phyloP scores from a whole-genome alignment of 305 asterid species.

The Solanum hybrid region DNA sequence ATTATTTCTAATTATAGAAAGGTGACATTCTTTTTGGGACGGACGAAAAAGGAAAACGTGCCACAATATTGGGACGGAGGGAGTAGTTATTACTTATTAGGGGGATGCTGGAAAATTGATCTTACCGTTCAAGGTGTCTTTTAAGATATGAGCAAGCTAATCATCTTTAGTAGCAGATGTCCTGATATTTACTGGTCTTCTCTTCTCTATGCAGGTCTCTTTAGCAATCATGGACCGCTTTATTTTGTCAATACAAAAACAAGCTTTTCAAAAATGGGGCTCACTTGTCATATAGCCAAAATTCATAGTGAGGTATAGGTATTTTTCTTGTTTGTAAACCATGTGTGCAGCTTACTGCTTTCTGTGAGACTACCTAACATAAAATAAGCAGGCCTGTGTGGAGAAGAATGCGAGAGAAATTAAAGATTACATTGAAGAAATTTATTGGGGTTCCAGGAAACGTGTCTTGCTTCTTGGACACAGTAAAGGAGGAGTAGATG shows the following conservation, averaged over 20 bases:
- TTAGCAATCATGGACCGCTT: conserved; percentile 97
- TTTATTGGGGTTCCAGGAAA: conserved; percentile 81
- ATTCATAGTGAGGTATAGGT: conserved; percentile 94
- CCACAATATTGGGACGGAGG: neutral
- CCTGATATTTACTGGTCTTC: neutral
- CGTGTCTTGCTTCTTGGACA: conserved; percentile 85
- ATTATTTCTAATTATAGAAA: neutral
- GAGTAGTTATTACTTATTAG: neutral
- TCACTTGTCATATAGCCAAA: conserved; percentile 89
- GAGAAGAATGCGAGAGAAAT: conserved; percentile 84
- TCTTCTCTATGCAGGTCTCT: conserved; percentile 51
- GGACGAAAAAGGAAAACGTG: neutral
- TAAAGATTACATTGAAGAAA: conserved; percentile 80
- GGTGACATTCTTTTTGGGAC: neutral
- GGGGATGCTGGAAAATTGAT: neutral
- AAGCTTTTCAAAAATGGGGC: conserved; percentile 79
- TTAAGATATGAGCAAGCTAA: neutral
- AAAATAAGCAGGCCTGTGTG: conserved; percentile 68
- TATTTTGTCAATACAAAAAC: conserved; percentile 74
- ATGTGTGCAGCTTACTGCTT: neutral
- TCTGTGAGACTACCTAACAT: conserved; percentile 1
- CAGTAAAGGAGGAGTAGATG: conserved; percentile 91
- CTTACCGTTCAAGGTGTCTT: neutral
- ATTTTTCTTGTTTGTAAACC: neutral
- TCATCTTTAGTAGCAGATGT: neutral